Evolutionary conservation across 192 early-diverging fungal genomes (phyloP), one percentile per base, ranked within the genome.

Genomic region (Phycomyces blakesleeanus): DNA sequence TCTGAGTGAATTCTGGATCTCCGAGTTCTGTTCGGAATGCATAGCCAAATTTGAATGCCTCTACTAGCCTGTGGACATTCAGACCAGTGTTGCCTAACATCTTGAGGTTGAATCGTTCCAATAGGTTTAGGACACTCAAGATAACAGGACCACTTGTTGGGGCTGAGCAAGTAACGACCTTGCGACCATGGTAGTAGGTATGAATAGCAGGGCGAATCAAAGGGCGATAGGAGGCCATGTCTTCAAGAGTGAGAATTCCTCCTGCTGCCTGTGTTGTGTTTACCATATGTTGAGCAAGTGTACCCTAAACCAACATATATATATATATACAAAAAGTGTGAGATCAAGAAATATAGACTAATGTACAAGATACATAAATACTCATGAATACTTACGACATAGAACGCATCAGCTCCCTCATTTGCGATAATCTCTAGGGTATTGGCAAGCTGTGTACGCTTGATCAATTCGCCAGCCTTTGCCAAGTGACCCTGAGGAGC

Each of bases 101-200:
- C 0, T 70, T 74, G 14, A 95, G 78, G 47, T 89, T 79, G 71
- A 82, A 96, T 50, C 90, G 82, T 72, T 98, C 96, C 54, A 95
- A 67, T 26, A 93, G 83, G 57, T 96, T 96, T 42, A 98, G 80
- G 63, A 94, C 78, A 66, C 87, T 86, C 38, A 95, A 73, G 34
- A 96, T 69, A 15, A 94, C 78, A 6, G 91, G 86, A 0, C 96
- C 96, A 63, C 89, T 89, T 12, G 92, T 89, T 4, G 96, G 94
- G 15, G 89, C 81, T 18, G 88, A 75, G 1, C 82, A 73, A 0
- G 89, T 89, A 49, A 85, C 76, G 15, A 93, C 80, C 51, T 85
- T 85, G 55, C 82, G 83, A 3, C 92, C 94, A 55, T 89, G 89
- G 68, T 93, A 98, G 62, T 77, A 88, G 0, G 86, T 82, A 55